These are phyloP conservation scores for Ceratocystis diversiconidia DNA, from an alignment of 2,329 filamentous ascomycete species.

Conservation along the genomic window DNA sequence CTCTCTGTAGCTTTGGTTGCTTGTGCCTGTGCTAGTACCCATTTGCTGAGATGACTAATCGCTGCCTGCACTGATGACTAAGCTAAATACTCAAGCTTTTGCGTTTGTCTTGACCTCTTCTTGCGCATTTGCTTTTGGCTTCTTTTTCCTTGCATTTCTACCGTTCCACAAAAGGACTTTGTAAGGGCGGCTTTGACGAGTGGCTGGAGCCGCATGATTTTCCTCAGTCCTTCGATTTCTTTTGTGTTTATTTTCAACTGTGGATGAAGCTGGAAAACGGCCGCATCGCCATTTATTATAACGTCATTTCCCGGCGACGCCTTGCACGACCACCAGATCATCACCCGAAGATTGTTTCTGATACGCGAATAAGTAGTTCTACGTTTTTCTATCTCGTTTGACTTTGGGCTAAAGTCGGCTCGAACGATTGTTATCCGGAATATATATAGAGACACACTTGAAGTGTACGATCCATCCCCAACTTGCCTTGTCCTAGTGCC, in stretches of 20 bases:
- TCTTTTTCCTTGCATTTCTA: background rate
- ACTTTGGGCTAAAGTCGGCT: background rate
- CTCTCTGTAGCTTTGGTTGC: background rate
- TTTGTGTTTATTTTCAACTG: background rate
- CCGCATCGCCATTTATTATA: background rate
- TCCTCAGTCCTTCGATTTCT: background rate
- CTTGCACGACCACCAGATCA: background rate
- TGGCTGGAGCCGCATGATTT: background rate
- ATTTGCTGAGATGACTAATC: background rate
- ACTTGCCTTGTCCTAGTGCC: background rate
- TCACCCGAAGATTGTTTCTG: background rate
- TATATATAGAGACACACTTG: background rate
- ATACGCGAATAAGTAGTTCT: background rate
- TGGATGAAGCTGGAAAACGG: background rate
- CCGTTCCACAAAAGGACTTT: background rate
- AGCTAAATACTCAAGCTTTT: background rate
- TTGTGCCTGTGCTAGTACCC: background rate
- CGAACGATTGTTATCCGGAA: background rate
- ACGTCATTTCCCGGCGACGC: background rate
- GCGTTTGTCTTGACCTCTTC: background rate
- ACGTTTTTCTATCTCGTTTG: background rate
- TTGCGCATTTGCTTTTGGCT: background rate
- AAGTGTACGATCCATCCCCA: background rate
- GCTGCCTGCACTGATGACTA: background rate
- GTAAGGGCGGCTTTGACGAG: background rate